A percentile compares a stretch with the other conserved stretches of the same genome.
Conservation (phyloP, 2,329 filamentous ascomycete genomes). For the Macrophomina tecta region DNA sequence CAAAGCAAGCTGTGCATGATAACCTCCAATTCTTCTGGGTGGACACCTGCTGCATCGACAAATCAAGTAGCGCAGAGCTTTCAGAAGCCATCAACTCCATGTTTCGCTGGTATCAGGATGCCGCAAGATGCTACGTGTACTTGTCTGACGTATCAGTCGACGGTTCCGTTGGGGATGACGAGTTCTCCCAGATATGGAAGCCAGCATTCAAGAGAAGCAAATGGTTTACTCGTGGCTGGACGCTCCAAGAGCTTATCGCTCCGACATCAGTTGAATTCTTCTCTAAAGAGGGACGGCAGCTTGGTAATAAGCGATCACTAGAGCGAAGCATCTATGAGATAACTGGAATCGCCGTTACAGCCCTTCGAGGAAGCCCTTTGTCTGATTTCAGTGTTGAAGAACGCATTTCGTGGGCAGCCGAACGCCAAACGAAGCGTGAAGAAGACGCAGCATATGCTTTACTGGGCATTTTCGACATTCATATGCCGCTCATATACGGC, state of each 20-base stretch:
- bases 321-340: too few species aligned
- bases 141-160: constrained; percentile 29
- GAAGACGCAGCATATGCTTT: constrained; percentile 28
- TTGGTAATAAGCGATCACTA: constrained; percentile 13
- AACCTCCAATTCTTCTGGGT: constrained; percentile 34
- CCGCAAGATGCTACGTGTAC: constrained; percentile 30
- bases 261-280: constrained; percentile 22
- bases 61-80: constrained; percentile 31
- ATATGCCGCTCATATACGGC: constrained; percentile 29
- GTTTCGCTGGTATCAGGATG: constrained; percentile 32
- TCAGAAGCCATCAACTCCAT: constrained; percentile 34
- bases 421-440: neutral
- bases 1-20: constrained; percentile 27
- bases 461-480: constrained; percentile 27
- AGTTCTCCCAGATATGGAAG: too few species aligned
- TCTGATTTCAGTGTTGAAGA: constrained; percentile 12
- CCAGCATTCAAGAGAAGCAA: neutral
- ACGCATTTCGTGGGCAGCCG: constrained; percentile 27
- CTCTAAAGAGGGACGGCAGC: neutral
- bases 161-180: too few species aligned
- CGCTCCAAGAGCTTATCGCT: constrained; percentile 29
- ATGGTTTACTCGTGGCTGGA: constrained; percentile 29
- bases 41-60: constrained; percentile 34
- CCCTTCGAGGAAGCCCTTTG: neutral
- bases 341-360: neutral